Base-by-base conservation (phyloP, 2,329 filamentous ascomycete species). In the Onygenales sp. region DNA sequence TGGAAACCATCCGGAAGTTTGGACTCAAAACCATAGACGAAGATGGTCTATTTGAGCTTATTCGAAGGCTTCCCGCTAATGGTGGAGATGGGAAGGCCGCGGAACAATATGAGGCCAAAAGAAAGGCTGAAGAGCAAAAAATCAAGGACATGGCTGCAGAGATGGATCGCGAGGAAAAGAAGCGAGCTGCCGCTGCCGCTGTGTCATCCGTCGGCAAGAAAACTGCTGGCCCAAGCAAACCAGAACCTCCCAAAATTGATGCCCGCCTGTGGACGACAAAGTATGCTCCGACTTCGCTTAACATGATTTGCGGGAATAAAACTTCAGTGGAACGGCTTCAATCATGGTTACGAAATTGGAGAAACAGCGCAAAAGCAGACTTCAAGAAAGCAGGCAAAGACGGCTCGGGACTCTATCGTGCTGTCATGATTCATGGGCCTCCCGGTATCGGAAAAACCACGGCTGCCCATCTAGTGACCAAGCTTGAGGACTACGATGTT, bases 391-490 rank as follows among this genome's bases (percentile, higher is more conserved):
- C 84, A 55, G 93, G 93, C 0, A 79, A 86, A 8, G 91, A 97
- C 69, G 93, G 91, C 1, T 85, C 85, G 66, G 92, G 92, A 36
- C 79, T 79, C 0, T 87, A 86, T 62, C 85, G 93, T 58, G 89
- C 92, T n/a, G 85, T 97, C 59, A 95, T 97, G 67, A 85, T 98
- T 52, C 91, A 94, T 60, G 93, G 93, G 0, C 92, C 93, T 13
- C 93, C 93, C 33, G 93, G 93, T 14, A 95, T 98, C 60, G 93
- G 93, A 61, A 98, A 98, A 73, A 98, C 93, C 2, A 98, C 93
- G 35, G 89, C 94, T 49, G 93, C 93, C 27, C 93, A 98, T 74
- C 77, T 98, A 33, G 89, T 95, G 13, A 92, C 93, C 0, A 94
- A 90, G 64, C 74, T 97, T 17, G 91, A 95, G 66, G 91, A 92